A percentile compares a stretch with the other conserved stretches of the same genome.
Evolutionary conservation across 2,329 filamentous ascomycete species (phyloP).

Genomic region (Aspergillus jensenii): DNA sequence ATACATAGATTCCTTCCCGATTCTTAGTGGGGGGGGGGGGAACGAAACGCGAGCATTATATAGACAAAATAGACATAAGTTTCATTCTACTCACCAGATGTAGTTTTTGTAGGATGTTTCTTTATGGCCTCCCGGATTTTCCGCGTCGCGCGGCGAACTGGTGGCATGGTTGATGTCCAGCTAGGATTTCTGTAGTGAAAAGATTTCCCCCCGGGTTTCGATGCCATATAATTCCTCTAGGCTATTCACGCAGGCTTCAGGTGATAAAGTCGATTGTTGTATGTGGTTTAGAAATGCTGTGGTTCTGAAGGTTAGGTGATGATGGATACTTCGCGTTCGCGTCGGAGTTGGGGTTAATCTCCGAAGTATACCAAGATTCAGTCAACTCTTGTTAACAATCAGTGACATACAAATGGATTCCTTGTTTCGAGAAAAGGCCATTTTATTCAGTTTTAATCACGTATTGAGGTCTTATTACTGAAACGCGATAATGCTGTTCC

Average conservation of each 20-base stretch:
- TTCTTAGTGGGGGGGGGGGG: too few relatives aligned
- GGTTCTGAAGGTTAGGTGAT: not conserved
- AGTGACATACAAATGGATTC: not conserved
- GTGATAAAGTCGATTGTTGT: too few relatives aligned
- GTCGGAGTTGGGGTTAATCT: not conserved
- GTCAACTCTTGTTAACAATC: not conserved
- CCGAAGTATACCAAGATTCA: not conserved
- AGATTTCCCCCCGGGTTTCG: too few relatives aligned
- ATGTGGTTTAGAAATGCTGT: not conserved
- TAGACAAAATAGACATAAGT: not conserved
- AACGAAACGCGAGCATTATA: not conserved
- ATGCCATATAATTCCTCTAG: not conserved
- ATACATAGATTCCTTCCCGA: not conserved
- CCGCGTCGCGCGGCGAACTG: not conserved
- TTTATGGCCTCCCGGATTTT: not conserved
- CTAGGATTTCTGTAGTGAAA: not conserved
- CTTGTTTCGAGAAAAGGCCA: not conserved
- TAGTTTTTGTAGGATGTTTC: not conserved
- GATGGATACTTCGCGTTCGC: slow-evolving; percentile 2
- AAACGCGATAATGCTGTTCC: too few relatives aligned
- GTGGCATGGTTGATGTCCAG: not conserved
- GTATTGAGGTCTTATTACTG: too few relatives aligned
- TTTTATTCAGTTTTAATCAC: not conserved
- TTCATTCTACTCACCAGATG: not conserved
- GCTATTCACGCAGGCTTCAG: not conserved